Percentiles rank a stretch among this genome's conserved stretches.
Evolutionary conservation across 2,329 filamentous ascomycete species (phyloP).

Genomic region (Nigrospora sphaerica): DNA sequence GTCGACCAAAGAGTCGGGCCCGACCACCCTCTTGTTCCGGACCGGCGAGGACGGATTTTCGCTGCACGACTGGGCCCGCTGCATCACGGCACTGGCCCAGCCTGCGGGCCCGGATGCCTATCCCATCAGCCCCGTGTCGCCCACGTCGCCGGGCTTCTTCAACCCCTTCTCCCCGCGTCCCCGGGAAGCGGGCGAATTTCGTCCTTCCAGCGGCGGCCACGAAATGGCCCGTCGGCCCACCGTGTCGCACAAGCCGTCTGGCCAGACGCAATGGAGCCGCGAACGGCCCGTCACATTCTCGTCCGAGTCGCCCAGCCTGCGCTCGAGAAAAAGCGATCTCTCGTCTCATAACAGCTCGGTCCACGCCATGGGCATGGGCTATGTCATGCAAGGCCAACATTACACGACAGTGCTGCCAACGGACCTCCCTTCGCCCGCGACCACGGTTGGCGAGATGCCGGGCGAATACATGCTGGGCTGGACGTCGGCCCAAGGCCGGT

Average conservation of each 20-base stretch:
- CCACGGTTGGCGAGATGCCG: conserved; percentile 42
- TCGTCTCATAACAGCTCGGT: conserved; percentile 45
- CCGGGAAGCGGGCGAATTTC: conserved; percentile 34
- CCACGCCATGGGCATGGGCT: conserved; percentile 31
- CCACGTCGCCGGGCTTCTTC: conserved; percentile 44
- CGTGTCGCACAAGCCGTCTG: conserved; percentile 41
- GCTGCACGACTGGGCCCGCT: conserved; percentile 54
- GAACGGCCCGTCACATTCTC: conserved; percentile 45
- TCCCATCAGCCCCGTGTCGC: conserved; percentile 43
- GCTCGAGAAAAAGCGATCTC: conserved; percentile 55
- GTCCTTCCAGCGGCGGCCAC: conserved; percentile 36
- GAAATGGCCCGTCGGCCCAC: conserved; percentile 21
- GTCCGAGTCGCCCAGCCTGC: conserved; percentile 53
- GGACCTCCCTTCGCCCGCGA: conserved; percentile 50
- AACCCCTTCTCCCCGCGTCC: conserved; percentile 40
- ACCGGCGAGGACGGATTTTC: conserved; percentile 43
- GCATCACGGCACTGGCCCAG: conserved; percentile 38
- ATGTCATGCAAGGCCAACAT: conserved; percentile 33
- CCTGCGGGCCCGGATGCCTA: conserved; percentile 31
- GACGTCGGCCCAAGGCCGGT: conserved; percentile 52
- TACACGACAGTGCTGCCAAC: conserved; percentile 45
- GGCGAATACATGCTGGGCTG: conserved; percentile 54
- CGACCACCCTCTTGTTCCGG: conserved; percentile 50
- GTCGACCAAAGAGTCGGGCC: conserved; percentile 39
- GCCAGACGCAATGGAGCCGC: conserved; percentile 35